Base-by-base conservation (phyloP, 441 rosid genomes). In the Gossypium davidsonii region DNA sequence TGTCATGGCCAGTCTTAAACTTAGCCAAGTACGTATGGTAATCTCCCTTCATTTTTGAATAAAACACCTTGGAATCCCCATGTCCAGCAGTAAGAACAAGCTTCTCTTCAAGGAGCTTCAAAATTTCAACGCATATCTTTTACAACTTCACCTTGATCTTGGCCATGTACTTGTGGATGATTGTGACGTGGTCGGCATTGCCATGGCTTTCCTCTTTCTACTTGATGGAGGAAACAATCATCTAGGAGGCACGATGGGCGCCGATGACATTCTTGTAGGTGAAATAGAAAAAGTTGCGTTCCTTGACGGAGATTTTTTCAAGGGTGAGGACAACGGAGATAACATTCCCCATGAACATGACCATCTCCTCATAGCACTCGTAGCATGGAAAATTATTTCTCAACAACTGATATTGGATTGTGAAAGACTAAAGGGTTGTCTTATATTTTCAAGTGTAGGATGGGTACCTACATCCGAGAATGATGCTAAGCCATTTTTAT, bases 181-280 rank as follows among this genome's bases (percentile, higher is more conserved):
- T 44, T 28, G 82, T 59, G 8, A 87, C 89, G 56, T 87, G 86
- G 39, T 83, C 89, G 11, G 80, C 81, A 70, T 86, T 86, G 23
- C 91, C 93, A 68, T 88, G 87, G 26, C 83, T 77, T 67, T 90
- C 86, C 83, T 90, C 95, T 75, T 88, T 90, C 79, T 88, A 91
- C 81, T 89, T 90, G 56, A 89, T 88, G 74, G 92, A 87, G 10
- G 90, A 87, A 70, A 89, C 77, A 21, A 86, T 88, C 78, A 89
- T 80, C 94, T 92, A 90, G 0, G 94, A 90, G 17, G 90, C 89
- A 59, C 94, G 85, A 73, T 91, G 85, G 1, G 94, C 84, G 8
- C 94, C 3, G 0, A 8, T 39, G 11, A 39, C 44, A 39, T 39
- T 39, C 44, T 39, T 39, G 3, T 39, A 39, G 46, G 88, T 90